phyloP scores from a whole-genome alignment of 306 rosid species.

The Alnus rubra region DNA sequence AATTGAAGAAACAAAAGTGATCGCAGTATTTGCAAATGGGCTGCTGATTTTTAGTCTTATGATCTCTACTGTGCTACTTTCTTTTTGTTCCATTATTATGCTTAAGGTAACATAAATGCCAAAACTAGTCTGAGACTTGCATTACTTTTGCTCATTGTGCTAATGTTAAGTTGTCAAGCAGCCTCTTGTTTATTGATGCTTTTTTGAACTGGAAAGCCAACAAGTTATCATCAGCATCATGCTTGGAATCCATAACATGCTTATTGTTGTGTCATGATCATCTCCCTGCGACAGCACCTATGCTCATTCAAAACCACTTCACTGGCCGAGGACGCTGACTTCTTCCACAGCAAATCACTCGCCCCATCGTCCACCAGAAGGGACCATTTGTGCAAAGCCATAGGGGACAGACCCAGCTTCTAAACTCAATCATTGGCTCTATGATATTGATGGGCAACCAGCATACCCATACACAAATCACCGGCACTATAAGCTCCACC shows the following conservation, averaged over 20 bases:
- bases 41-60: not conserved
- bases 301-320: too few species aligned
- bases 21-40: not conserved
- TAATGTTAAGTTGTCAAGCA: not conserved
- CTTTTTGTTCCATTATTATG: not conserved
- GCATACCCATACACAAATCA: conserved; percentile 21
- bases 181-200: not conserved
- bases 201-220: not conserved
- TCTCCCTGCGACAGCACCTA: too few species aligned
- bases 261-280: too few species aligned
- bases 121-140: not conserved
- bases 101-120: not conserved
- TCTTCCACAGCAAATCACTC: too few species aligned
- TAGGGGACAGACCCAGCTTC: too few species aligned
- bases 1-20: not conserved
- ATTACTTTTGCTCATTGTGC: not conserved
- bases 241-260: not conserved
- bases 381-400: too few species aligned
- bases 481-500: conserved; percentile 33
- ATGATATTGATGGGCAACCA: too few species aligned
- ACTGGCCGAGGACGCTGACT: too few species aligned
- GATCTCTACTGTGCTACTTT: not conserved
- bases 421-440: too few species aligned
- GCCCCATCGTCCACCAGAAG: too few species aligned
- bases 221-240: not conserved